Percentiles rank a stretch among this genome's conserved stretches.
Evolutionary conservation across 345 rosid genomes (phyloP).

Genomic region (Populus pruinosa): DNA sequence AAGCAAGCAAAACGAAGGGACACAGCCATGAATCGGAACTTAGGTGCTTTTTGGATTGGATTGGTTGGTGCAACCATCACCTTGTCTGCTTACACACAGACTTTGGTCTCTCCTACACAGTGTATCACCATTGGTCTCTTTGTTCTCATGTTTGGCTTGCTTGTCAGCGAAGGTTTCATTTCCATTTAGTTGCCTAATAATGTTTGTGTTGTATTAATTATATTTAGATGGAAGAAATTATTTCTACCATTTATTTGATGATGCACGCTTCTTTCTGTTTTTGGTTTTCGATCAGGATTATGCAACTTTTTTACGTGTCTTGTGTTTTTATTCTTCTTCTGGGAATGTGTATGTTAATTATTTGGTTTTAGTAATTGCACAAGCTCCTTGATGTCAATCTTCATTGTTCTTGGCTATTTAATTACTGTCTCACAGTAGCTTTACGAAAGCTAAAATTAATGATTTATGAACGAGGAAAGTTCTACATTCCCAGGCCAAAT

Average conservation of each 20-base stretch:
- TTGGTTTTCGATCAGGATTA: no score
- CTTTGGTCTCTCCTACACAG: slow-evolving; percentile 42
- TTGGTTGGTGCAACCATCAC: slow-evolving; percentile 67
- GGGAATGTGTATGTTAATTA: neutral
- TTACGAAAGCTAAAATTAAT: no score
- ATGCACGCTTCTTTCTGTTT: no score
- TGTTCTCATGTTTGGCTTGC: slow-evolving; percentile 65
- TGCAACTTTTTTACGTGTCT: no score
- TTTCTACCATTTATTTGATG: no score
- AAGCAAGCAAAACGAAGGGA: neutral
- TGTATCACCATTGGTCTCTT: slow-evolving; percentile 56
- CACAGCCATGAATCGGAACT: slow-evolving; percentile 39
- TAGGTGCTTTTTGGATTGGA: slow-evolving; percentile 54
- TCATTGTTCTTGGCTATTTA: neutral
- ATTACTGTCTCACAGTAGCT: neutral
- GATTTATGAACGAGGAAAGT: neutral
- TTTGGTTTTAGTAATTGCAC: neutral
- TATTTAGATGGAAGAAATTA: no score
- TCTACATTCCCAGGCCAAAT: neutral
- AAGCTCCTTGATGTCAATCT: neutral
- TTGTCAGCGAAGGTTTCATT: slow-evolving; percentile 67
- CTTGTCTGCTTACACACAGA: slow-evolving; percentile 70
- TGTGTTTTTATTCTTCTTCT: no score
- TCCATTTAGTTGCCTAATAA: slow-evolving; percentile 28
- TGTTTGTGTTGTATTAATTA: no score